Evolutionary conservation across 306 rosid genomes (phyloP), one percentile per base, ranked within the genome.

Genomic region (Rosa chinensis): DNA sequence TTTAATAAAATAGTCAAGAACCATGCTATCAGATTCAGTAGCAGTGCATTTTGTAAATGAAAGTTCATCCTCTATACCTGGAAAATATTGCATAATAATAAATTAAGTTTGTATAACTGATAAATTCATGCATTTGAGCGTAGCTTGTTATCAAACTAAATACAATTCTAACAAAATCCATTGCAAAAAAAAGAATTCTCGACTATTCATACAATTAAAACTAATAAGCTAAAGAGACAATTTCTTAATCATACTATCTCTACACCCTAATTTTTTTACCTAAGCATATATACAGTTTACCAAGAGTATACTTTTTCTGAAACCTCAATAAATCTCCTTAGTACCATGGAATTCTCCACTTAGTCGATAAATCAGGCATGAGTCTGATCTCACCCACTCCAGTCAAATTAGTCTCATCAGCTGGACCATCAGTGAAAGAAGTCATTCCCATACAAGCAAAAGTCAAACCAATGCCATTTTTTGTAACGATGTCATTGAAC

Each of bases 331-430:
- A 70, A 82, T 53, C 48, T 16, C 43, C 3, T 42, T 25, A 32
- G 76, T 91, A 95, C 99, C 99, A 95, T 39, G 99, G 99, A 81
- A 95, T 88, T 76, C 75, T 84, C 77, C 78, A 52, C 82, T 56
- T 85, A 76, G 99, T 91, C 66, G 92, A 94, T 74, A 94, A 86
- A 86, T 94, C 99, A 80, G 99, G 99, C 53, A 87, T 74, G 53
- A 94, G 82, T 83, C 93, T 92, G 82, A 90, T 81, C 92, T 92
- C 99, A 70, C 99, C 97, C 13, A 87, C 94, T 13, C 89, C 85
- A 35, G 77, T 84, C 72, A 94, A 85, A 85, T 91, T 91, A 81
- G 91, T 82, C 64, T 88, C 99, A 32, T 90, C 89, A 52, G 92
- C 89, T 0, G 91, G 87, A 80, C 84, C 92, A 84, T 94, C 99